Conservation (phyloP, 1,284 basidiomycete genomes). For the Fomes fomentarius region DNA sequence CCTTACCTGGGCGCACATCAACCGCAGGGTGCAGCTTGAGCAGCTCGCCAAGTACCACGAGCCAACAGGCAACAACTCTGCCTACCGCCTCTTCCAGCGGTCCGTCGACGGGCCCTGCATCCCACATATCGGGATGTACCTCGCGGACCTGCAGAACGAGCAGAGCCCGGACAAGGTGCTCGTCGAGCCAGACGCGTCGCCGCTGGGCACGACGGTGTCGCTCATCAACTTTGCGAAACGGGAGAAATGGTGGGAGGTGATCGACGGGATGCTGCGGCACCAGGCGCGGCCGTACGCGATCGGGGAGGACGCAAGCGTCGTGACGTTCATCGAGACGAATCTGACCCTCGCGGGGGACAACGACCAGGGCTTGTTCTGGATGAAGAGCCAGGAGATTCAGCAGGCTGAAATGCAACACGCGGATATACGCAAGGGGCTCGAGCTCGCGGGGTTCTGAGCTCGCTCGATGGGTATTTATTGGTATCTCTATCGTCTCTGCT, state of each 20-base stretch:
- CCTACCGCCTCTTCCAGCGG: slow-evolving; percentile 54
- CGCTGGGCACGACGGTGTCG: slow-evolving; percentile 27
- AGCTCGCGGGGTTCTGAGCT: slow-evolving; percentile 59
- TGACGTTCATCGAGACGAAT: slow-evolving; percentile 50
- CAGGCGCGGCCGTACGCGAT: slow-evolving; percentile 58
- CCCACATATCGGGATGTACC: slow-evolving; percentile 65
- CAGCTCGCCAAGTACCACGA: slow-evolving; percentile 57
- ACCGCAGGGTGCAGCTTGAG: slow-evolving; percentile 52
- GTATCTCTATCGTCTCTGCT: slow-evolving; percentile 13
- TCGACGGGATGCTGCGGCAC: slow-evolving; percentile 59
- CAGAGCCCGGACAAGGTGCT: slow-evolving; percentile 47
- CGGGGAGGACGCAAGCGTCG: slow-evolving; percentile 48
- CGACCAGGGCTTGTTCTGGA: slow-evolving; percentile 57
- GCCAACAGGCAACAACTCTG: slow-evolving; percentile 58
- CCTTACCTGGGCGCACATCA: slow-evolving; percentile 71
- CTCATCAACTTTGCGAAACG: slow-evolving; percentile 58
- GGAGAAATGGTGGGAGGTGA: slow-evolving; percentile 57
- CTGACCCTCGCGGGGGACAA: slow-evolving; percentile 43
- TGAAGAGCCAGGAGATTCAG: slow-evolving; percentile 60
- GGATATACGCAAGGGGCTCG: slow-evolving; percentile 63
- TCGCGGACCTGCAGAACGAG: slow-evolving; percentile 61
- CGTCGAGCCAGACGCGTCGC: slow-evolving; percentile 20
- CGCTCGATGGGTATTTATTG: slow-evolving; percentile 18
- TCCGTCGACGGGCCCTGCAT: slow-evolving; percentile 63
- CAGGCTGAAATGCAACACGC: slow-evolving; percentile 59